phyloP scores from a whole-genome alignment of 2,329 filamentous ascomycete genomes.

The Nothophoma quercina region DNA sequence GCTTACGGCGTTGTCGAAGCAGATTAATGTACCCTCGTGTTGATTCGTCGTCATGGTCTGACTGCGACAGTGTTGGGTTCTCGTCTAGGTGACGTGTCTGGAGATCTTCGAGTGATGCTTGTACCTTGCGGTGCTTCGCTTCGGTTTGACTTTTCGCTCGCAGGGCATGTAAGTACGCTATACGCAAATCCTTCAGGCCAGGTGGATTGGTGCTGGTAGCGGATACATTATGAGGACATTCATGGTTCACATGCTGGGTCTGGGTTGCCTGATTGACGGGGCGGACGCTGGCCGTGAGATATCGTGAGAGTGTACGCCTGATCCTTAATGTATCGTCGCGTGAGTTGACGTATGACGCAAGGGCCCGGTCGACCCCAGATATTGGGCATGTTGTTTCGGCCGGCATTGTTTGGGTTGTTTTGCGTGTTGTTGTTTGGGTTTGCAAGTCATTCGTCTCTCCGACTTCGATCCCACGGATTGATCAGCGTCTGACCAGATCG shows the following conservation, averaged over 20 bases:
- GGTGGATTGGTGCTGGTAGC: constrained; percentile 38
- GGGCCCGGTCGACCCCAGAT: constrained; percentile 45
- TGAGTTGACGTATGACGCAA: constrained; percentile 47
- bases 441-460: background rate
- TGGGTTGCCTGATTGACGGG: constrained; percentile 38
- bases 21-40: constrained; percentile 52
- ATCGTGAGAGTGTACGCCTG: constrained; percentile 42
- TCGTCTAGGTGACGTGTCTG: constrained; percentile 34
- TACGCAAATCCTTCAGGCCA: constrained; percentile 53
- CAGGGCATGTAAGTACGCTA: constrained; percentile 56
- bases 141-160: constrained; percentile 53
- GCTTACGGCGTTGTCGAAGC: constrained; percentile 55
- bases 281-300: constrained; percentile 41
- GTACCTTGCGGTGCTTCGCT: constrained; percentile 46
- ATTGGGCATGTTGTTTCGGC: constrained; percentile 45
- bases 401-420: constrained; percentile 26
- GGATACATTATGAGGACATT: constrained; percentile 34
- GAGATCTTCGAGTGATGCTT: constrained; percentile 42
- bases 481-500: background rate
- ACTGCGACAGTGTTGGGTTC: constrained; percentile 38
- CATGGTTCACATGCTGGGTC: constrained; percentile 43
- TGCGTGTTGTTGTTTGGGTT: constrained; percentile 2
- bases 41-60: constrained; percentile 39
- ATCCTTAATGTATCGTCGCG: constrained; percentile 49
- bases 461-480: background rate